Evolutionary conservation across 2,329 filamentous ascomycete species (phyloP).

Genomic region (Lasiodiplodia citricola): DNA sequence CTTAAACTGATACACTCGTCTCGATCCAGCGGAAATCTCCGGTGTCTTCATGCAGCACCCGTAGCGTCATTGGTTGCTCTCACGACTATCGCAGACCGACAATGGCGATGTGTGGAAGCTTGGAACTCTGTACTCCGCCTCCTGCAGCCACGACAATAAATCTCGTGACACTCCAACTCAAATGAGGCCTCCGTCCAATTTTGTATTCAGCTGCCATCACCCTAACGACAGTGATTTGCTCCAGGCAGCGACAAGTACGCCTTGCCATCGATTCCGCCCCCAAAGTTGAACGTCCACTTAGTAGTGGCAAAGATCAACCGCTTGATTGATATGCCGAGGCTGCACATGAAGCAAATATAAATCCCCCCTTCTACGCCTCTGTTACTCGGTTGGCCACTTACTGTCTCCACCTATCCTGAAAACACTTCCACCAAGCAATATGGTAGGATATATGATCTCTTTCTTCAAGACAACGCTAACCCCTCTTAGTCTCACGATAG

Average conservation of each 20-base stretch:
- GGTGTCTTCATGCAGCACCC: background rate
- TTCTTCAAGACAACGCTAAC: background rate
- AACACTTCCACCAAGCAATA: background rate
- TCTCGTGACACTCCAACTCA: background rate
- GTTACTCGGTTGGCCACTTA: background rate
- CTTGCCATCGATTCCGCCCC: background rate
- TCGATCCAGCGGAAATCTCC: background rate
- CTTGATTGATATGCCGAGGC: background rate
- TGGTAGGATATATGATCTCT: background rate
- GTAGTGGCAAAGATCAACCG: background rate
- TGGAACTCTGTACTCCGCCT: background rate
- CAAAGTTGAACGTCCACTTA: background rate
- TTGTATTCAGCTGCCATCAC: background rate
- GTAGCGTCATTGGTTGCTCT: background rate
- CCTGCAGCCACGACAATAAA: slow-evolving; percentile 4
- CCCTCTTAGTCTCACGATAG: background rate
- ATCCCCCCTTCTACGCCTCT: background rate
- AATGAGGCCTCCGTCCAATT: background rate
- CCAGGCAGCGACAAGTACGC: background rate
- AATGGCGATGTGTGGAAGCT: background rate
- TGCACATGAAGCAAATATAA: background rate
- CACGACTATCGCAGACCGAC: background rate
- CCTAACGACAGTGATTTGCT: background rate
- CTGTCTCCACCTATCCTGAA: background rate
- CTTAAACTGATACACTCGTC: background rate